These are phyloP conservation scores for Rubroboletus pulcherrimus DNA, from an alignment of 768 basidiomycete species.

Conservation along the genomic window DNA sequence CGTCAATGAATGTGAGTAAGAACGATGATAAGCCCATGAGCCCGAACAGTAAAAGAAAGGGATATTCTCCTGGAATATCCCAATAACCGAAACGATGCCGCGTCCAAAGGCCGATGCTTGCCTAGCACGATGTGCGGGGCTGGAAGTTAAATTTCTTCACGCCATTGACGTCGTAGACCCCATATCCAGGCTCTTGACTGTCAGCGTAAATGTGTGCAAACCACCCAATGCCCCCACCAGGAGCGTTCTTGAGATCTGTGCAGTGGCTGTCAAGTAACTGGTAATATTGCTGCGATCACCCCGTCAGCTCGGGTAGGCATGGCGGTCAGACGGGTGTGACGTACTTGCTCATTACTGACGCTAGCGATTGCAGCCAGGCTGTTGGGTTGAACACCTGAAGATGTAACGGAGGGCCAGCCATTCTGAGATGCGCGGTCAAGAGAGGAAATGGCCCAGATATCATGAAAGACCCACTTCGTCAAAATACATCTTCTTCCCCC, in stretches of 20 bases:
- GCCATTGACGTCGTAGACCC: constrained; percentile 51
- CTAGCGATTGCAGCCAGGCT: constrained; percentile 57
- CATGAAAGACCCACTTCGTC: constrained; percentile 47
- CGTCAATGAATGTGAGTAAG: background rate
- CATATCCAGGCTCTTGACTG: constrained; percentile 62
- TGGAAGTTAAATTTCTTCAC: constrained; percentile 58
- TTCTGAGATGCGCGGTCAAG: constrained; percentile 43
- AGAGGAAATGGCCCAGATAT: background rate
- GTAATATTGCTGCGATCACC: constrained; percentile 45
- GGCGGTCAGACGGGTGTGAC: constrained; percentile 11
- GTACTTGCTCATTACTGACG: constrained; percentile 58
- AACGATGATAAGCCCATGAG: background rate
- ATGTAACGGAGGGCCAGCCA: constrained; percentile 73
- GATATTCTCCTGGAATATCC: background rate
- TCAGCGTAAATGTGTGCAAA: constrained; percentile 81
- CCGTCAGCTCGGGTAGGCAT: background rate
- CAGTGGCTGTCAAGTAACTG: constrained; percentile 62
- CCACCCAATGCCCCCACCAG: constrained; percentile 71
- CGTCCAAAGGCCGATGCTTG: background rate
- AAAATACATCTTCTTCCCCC: constrained; percentile 72
- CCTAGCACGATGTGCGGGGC: constrained; percentile 59
- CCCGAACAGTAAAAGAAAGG: background rate
- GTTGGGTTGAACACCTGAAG: constrained; percentile 59
- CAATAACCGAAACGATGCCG: background rate
- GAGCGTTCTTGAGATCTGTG: constrained; percentile 52